phyloP scores from a whole-genome alignment of 352 stramenopile genomes.

The Globisporangium nunn region DNA sequence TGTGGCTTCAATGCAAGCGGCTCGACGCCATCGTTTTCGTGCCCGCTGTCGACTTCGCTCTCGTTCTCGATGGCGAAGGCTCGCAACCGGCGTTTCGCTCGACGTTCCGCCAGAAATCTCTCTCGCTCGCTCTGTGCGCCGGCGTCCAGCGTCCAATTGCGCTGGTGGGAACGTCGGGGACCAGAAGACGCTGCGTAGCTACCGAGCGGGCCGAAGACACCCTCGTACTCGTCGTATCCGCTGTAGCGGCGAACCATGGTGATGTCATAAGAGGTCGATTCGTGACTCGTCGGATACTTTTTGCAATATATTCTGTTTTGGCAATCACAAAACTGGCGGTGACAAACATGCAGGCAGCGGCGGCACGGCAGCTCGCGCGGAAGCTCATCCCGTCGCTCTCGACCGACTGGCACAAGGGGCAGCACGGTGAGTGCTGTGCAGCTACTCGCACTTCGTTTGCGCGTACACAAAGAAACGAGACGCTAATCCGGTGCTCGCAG shows the following conservation, averaged over 20 bases:
- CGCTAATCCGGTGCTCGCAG: slow-evolving; percentile 17
- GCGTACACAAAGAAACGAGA: too few relatives aligned
- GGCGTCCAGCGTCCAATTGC: neutral
- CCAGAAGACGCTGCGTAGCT: slow-evolving; percentile 6
- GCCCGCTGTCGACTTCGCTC: slow-evolving; percentile 8
- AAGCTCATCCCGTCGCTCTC: slow-evolving; percentile 64
- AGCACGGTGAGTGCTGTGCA: slow-evolving; percentile 38
- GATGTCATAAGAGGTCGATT: too few relatives aligned
- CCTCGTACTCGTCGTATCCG: slow-evolving; percentile 65
- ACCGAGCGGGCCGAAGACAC: slow-evolving; percentile 45
- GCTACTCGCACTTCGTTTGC: neutral
- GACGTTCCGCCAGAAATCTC: slow-evolving; percentile 18
- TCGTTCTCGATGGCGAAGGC: slow-evolving; percentile 6
- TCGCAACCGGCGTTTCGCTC: slow-evolving; percentile 16
- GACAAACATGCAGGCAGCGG: slow-evolving; percentile 1
- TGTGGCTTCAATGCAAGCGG: neutral
- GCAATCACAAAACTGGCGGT: too few relatives aligned
- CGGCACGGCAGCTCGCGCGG: slow-evolving; percentile 20
- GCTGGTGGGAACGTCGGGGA: neutral
- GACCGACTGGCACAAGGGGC: slow-evolving; percentile 58
- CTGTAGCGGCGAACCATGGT: slow-evolving; percentile 14
- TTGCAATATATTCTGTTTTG: too few relatives aligned
- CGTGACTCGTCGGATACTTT: too few relatives aligned
- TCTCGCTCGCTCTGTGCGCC: slow-evolving; percentile 1
- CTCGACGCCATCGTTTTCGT: neutral